A percentile compares a stretch with the other conserved stretches of the same genome.
These are phyloP conservation scores for Botrytis byssoidea DNA, from an alignment of 2,329 filamentous ascomycete species.

Conservation along the genomic window DNA sequence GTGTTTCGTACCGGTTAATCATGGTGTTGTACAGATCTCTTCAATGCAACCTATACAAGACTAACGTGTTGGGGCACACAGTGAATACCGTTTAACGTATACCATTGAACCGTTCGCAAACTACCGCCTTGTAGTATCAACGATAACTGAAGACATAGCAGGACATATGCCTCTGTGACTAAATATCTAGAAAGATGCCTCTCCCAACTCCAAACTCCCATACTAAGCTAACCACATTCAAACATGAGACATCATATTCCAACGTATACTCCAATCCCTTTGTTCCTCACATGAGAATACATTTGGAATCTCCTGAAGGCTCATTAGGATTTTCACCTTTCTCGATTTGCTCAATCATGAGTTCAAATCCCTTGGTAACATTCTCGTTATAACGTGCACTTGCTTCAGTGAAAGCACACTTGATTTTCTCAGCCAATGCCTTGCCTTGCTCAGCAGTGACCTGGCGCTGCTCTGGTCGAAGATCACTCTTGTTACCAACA, in stretches of 20 bases:
- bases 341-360: slow-evolving; percentile 92
- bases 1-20: neutral
- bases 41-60: neutral
- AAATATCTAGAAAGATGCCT: slow-evolving; percentile 17
- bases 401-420: slow-evolving; percentile 92
- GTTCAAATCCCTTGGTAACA: slow-evolving; percentile 86
- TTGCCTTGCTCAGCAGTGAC: slow-evolving; percentile 83
- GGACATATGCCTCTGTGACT: slow-evolving; percentile 5
- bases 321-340: slow-evolving; percentile 89
- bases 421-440: slow-evolving; percentile 79
- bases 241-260: slow-evolving; percentile 18
- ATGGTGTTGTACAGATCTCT: neutral
- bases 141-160: neutral
- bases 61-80: neutral
- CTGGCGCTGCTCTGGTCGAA: slow-evolving; percentile 89
- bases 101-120: slow-evolving; percentile 1
- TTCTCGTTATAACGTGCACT: slow-evolving; percentile 94
- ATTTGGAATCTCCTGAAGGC: slow-evolving; percentile 77
- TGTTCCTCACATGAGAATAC: slow-evolving; percentile 70
- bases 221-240: slow-evolving; percentile 13
- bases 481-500: slow-evolving; percentile 95
- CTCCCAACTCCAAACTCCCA: slow-evolving; percentile 21
- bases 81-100: neutral
- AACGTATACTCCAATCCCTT: slow-evolving; percentile 1
- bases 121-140: slow-evolving; percentile 3